Conservation (phyloP, 352 stramenopile genomes). For the Globisporangium orthogonon region DNA sequence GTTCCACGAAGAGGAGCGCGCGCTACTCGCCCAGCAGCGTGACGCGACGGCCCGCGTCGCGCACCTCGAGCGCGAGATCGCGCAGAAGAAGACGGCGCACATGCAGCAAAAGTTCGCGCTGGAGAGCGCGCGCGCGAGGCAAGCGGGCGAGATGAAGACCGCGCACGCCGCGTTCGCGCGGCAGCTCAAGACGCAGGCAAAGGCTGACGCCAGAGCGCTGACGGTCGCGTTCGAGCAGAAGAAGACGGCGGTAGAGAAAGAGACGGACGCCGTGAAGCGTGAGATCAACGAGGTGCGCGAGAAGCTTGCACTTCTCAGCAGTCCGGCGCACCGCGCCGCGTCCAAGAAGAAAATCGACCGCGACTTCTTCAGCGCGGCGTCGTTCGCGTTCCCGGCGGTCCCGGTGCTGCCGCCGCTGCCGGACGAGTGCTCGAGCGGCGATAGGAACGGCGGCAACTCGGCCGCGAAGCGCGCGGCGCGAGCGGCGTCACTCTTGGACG, state of each 20-base stretch:
- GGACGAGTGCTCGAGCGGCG: neutral
- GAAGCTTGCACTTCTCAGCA: slow-evolving; percentile 19
- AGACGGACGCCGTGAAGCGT: slow-evolving; percentile 20
- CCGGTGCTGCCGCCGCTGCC: slow-evolving; percentile 13
- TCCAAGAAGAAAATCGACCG: slow-evolving; percentile 8
- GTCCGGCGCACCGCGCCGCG: slow-evolving; percentile 3
- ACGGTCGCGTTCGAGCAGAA: slow-evolving; percentile 44
- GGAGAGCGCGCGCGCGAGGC: slow-evolving; percentile 32
- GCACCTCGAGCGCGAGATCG: slow-evolving; percentile 43
- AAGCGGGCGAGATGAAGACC: slow-evolving; percentile 24
- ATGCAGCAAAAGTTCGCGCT: slow-evolving; percentile 41
- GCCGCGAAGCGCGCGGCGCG: slow-evolving; percentile 13
- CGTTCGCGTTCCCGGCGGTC: slow-evolving; percentile 25
- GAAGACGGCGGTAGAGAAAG: slow-evolving; percentile 23
- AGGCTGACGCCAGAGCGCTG: slow-evolving; percentile 37
- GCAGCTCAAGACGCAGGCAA: slow-evolving; percentile 51
- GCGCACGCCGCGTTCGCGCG: slow-evolving; percentile 42
- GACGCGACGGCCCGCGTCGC: slow-evolving; percentile 51
- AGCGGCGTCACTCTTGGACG: slow-evolving; percentile 10
- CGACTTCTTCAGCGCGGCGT: slow-evolving; percentile 42
- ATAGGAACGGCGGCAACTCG: neutral
- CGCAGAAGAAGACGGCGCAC: slow-evolving; percentile 60
- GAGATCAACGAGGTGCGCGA: slow-evolving; percentile 23
- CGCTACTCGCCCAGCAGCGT: slow-evolving; percentile 44
- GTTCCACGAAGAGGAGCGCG: slow-evolving; percentile 52